phyloP scores from a whole-genome alignment of 306 rosid species.

The Cicer pinnatifidum region DNA sequence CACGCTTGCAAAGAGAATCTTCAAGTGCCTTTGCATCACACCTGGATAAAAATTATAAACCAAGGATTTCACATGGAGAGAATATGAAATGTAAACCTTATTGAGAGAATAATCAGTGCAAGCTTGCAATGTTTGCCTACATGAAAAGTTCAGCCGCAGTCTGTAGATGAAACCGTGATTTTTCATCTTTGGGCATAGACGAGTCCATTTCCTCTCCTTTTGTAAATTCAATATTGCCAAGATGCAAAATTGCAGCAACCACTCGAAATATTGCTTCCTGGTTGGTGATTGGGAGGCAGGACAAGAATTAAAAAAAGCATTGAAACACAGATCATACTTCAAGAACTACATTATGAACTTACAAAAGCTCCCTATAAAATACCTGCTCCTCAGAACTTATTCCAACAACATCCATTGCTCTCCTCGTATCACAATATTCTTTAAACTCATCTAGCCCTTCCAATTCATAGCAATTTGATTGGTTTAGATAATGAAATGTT shows the following conservation, averaged over 20 bases:
- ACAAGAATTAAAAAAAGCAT: slow-evolving; percentile 13
- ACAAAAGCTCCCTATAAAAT: slow-evolving; percentile 43
- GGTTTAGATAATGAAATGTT: slow-evolving; percentile 90
- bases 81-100: slow-evolving; percentile 42
- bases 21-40: slow-evolving; percentile 94
- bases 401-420: slow-evolving; percentile 98
- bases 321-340: slow-evolving; percentile 42
- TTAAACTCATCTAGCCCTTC: slow-evolving; percentile 84
- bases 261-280: slow-evolving; percentile 98
- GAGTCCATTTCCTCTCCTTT: slow-evolving; percentile 94
- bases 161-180: slow-evolving; percentile 80
- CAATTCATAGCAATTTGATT: slow-evolving; percentile 80
- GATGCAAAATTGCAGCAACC: slow-evolving; percentile 96
- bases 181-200: slow-evolving; percentile 86
- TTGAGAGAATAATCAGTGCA: slow-evolving; percentile 20
- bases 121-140: slow-evolving; percentile 54
- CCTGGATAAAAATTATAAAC: slow-evolving; percentile 57
- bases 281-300: slow-evolving; percentile 30
- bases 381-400: slow-evolving; percentile 91
- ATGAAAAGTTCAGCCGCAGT: slow-evolving; percentile 93
- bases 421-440: slow-evolving; percentile 81
- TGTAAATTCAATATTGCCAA: slow-evolving; percentile 92
- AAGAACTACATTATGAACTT: slow-evolving; percentile 36
- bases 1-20: slow-evolving; percentile 99
- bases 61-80: slow-evolving; percentile 41